Conservation (phyloP, 495 filamentous ascomycete species). For the Penicillium egyptiacum region DNA sequence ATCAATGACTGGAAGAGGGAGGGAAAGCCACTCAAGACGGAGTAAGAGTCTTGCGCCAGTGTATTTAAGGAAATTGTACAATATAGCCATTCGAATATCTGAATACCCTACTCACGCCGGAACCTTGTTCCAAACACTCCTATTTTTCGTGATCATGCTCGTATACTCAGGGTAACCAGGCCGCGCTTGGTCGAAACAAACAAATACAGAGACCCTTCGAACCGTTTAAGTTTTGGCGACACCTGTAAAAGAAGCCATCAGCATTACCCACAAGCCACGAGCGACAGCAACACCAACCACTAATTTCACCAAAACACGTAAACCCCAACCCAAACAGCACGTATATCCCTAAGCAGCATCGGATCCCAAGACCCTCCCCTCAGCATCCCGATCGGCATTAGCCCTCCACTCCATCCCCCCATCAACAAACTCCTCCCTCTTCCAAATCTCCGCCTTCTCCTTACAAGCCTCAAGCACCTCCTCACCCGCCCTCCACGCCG, state of each 20-base stretch:
- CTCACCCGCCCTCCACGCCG: conserved; percentile 87
- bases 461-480: conserved; percentile 88
- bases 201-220: not conserved
- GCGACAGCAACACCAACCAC: not conserved
- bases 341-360: not conserved
- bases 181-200: too few relatives aligned
- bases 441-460: conserved; percentile 89
- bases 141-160: not conserved
- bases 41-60: conserved; percentile 24
- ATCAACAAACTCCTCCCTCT: conserved; percentile 86
- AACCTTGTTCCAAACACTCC: not conserved
- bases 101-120: conserved; percentile 33
- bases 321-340: conserved; percentile 5
- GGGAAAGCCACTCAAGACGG: conserved; percentile 44
- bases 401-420: conserved; percentile 84
- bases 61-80: conserved; percentile 32
- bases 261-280: not conserved
- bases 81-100: conserved; percentile 25
- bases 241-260: not conserved
- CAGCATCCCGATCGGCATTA: conserved; percentile 73
- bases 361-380: conserved; percentile 28
- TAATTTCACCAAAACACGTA: not conserved
- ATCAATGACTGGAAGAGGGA: conserved; percentile 83
- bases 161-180: not conserved
- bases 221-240: not conserved